These are phyloP conservation scores for Agapanthus africanus DNA, from an alignment of 106 monocot genomes.

Conservation along the genomic window DNA sequence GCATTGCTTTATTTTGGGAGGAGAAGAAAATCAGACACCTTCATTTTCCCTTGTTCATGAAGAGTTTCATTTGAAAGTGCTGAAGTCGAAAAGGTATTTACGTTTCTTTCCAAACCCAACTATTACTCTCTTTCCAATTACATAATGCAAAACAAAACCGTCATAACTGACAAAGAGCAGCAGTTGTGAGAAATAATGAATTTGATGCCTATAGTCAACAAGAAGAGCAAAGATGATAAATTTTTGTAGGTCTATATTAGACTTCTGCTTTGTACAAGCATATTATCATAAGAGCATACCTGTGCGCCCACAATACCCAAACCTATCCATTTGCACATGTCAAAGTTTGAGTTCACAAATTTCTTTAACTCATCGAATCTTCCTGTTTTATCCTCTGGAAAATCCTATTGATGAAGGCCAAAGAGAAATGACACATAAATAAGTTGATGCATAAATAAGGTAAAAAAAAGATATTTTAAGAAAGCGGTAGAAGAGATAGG, in stretches of 20 bases:
- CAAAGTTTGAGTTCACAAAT: constrained; percentile 58
- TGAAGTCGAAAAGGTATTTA: neutral
- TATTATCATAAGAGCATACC: constrained; percentile 23
- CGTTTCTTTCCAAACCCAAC: neutral
- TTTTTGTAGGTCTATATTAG: neutral
- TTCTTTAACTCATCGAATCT: constrained; percentile 50
- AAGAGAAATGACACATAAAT: constrained; percentile 1
- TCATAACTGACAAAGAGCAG: neutral
- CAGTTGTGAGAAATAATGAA: neutral
- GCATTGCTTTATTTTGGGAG: no score
- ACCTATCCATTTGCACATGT: constrained; percentile 68
- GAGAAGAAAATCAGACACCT: no score
- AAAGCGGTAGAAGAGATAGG: constrained; percentile 3
- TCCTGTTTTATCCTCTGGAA: constrained; percentile 56
- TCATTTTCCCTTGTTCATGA: neutral
- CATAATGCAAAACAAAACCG: neutral
- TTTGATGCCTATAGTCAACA: neutral
- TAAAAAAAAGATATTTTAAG: neutral
- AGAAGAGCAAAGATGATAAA: neutral
- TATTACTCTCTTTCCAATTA: neutral
- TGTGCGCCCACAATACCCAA: constrained; percentile 45
- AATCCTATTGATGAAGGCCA: constrained; percentile 33
- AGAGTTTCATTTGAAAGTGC: neutral
- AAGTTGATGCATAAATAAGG: neutral
- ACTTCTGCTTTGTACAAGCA: neutral